phyloP scores from a whole-genome alignment of 164 flowering plant genomes.

The Vitis cinerea region DNA sequence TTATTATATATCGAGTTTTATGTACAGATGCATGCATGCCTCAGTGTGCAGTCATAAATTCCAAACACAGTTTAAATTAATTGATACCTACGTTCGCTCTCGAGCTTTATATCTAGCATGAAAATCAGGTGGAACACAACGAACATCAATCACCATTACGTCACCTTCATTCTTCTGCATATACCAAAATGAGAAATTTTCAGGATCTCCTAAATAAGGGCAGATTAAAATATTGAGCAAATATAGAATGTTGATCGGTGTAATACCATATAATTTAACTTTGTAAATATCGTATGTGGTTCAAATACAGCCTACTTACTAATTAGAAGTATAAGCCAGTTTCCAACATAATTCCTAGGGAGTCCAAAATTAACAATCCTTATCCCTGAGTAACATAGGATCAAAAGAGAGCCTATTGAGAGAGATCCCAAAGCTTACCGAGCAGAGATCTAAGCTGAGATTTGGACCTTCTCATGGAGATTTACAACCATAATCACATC shows the following conservation, averaged over 20 bases:
- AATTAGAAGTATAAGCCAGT: too few relatives aligned
- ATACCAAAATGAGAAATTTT: constrained; percentile 13
- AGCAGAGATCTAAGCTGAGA: too few relatives aligned
- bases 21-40: not conserved
- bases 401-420: too few relatives aligned
- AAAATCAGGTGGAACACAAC: constrained; percentile 69
- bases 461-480: too few relatives aligned
- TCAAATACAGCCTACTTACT: too few relatives aligned
- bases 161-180: constrained; percentile 85
- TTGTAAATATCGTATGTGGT: too few relatives aligned
- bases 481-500: too few relatives aligned
- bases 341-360: too few relatives aligned
- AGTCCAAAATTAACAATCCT: too few relatives aligned
- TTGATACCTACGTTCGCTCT: constrained; percentile 90
- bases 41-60: not conserved
- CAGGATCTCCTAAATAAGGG: not conserved
- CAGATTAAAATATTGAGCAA: not conserved
- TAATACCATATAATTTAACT: too few relatives aligned
- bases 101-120: constrained; percentile 89
- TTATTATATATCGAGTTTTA: not conserved
- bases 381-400: too few relatives aligned
- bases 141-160: constrained; percentile 75
- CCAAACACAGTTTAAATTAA: constrained; percentile 1
- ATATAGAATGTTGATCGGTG: not conserved
- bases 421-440: too few relatives aligned